Percentiles rank a stretch among this genome's conserved stretches.
Conservation (phyloP, 208 protist genomes). For the Baffinella frigidus region DNA sequence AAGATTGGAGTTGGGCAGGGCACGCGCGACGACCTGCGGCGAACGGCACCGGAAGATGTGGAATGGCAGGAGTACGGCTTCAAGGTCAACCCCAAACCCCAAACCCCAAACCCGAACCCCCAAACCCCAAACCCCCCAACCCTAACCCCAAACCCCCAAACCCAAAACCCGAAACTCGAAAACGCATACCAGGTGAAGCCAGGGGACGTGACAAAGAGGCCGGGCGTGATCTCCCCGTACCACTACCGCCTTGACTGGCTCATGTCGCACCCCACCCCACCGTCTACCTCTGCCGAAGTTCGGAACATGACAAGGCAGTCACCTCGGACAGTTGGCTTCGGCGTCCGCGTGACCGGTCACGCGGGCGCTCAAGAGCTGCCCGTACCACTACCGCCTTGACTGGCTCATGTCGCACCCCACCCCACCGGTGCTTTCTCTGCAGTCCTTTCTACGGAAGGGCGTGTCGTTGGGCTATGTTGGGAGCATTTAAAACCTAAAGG, state of each 20-base stretch:
- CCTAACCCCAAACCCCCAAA: not conserved
- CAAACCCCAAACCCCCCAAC: not conserved
- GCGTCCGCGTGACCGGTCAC: too few relatives aligned
- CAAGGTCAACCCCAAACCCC: not conserved
- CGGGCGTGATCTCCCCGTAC: not conserved
- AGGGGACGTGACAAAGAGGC: not conserved
- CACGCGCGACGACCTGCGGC: not conserved
- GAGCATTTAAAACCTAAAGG: too few relatives aligned
- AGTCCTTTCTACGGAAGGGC: too few relatives aligned
- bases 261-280: not conserved
- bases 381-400: constrained; percentile 29
- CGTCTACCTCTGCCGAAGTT: not conserved
- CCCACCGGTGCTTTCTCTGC: not conserved
- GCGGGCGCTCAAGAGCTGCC: too few relatives aligned
- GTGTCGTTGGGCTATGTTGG: too few relatives aligned
- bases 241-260: constrained; percentile 29
- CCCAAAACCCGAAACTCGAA: not conserved
- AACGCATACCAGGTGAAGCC: constrained; percentile 9
- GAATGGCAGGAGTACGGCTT: not conserved
- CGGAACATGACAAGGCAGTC: too few relatives aligned
- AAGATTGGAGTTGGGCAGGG: too few relatives aligned
- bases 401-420: not conserved
- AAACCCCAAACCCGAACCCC: not conserved
- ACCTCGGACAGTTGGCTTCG: too few relatives aligned
- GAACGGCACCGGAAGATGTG: not conserved